phyloP scores from a whole-genome alignment of 169 alveolate genomes.

The Plasmodium vinckei region DNA sequence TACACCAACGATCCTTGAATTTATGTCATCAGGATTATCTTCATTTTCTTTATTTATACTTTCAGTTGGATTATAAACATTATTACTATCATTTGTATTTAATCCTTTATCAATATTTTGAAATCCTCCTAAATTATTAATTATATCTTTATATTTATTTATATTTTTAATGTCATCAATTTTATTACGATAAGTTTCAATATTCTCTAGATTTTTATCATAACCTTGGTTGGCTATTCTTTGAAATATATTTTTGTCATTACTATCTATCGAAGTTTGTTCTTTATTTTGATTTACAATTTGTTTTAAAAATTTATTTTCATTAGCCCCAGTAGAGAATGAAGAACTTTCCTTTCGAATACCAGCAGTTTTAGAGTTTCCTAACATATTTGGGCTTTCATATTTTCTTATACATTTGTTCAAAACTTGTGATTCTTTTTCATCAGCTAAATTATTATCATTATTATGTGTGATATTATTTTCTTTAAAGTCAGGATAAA shows the following conservation, averaged over 20 bases:
- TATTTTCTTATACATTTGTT: neutral
- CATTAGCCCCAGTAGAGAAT: neutral
- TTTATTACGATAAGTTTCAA: neutral
- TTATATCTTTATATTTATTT: slow-evolving; percentile 32
- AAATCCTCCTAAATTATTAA: neutral
- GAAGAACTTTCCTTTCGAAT: neutral
- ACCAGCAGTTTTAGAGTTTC: neutral
- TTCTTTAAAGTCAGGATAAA: neutral
- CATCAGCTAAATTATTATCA: neutral
- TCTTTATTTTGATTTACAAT: neutral
- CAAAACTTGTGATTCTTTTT: neutral
- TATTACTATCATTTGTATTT: neutral
- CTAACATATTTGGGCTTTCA: neutral
- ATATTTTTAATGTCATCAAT: slow-evolving; percentile 23
- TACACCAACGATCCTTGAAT: slow-evolving; percentile 80
- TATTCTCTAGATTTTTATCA: neutral
- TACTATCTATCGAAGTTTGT: neutral
- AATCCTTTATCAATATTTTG: neutral
- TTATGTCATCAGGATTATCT: slow-evolving; percentile 74
- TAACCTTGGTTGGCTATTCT: neutral
- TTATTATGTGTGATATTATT: neutral
- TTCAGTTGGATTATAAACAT: slow-evolving; percentile 24
- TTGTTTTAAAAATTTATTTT: neutral
- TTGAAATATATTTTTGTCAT: neutral
- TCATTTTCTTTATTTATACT: slow-evolving; percentile 45